Conservation (phyloP, 495 filamentous ascomycete genomes). For the Aspergillus bridgeri region DNA sequence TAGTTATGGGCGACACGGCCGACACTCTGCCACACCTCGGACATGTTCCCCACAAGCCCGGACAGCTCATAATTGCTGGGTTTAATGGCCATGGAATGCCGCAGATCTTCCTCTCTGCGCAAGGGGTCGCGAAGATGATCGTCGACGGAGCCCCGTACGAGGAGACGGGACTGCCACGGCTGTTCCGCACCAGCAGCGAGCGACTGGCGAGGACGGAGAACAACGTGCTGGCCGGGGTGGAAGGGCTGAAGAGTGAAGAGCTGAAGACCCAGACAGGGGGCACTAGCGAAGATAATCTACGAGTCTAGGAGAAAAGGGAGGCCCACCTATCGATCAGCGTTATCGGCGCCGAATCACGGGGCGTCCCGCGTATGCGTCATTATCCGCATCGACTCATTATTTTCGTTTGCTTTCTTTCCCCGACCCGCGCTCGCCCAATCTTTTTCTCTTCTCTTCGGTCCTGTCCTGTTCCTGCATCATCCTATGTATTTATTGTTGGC, state of each 20-base stretch:
- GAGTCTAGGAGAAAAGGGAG: not conserved
- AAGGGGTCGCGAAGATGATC: slow-evolving; percentile 45
- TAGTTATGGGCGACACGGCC: slow-evolving; percentile 39
- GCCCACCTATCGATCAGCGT: slow-evolving; percentile 1
- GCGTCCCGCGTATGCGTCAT: slow-evolving; percentile 22
- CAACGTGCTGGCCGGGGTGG: slow-evolving; percentile 13
- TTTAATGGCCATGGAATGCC: slow-evolving; percentile 53
- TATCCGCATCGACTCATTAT: slow-evolving; percentile 22
- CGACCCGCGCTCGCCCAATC: not conserved
- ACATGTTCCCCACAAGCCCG: slow-evolving; percentile 37
- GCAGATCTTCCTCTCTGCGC: slow-evolving; percentile 42
- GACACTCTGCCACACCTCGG: slow-evolving; percentile 47
- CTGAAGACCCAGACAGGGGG: too few relatives aligned
- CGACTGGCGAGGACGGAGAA: slow-evolving; percentile 27
- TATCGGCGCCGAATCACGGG: slow-evolving; percentile 15
- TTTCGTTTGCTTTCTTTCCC: slow-evolving; percentile 5
- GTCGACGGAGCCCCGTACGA: slow-evolving; percentile 29
- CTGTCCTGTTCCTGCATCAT: not conserved
- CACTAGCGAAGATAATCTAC: not conserved
- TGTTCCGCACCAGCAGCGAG: slow-evolving; percentile 34
- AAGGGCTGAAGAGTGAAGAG: too few relatives aligned
- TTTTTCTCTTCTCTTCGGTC: not conserved
- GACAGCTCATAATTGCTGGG: slow-evolving; percentile 44
- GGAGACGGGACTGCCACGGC: slow-evolving; percentile 35
- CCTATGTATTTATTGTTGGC: slow-evolving; percentile 13